Conservation (phyloP, 345 rosid genomes). For the Odontarrhena argentea region DNA sequence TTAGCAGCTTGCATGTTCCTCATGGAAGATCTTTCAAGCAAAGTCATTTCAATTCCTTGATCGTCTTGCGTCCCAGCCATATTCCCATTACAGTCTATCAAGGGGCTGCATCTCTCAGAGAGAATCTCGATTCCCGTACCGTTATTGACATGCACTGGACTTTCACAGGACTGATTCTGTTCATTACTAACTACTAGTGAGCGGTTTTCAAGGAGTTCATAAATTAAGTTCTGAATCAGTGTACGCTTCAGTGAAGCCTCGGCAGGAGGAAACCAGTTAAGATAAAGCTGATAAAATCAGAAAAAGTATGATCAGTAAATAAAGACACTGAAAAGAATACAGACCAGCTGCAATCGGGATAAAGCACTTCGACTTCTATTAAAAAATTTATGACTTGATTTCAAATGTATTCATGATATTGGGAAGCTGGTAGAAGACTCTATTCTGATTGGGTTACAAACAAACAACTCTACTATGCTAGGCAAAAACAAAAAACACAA, state of each 20-base stretch:
- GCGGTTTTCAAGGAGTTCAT: slow-evolving; percentile 63
- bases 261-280: slow-evolving; percentile 81
- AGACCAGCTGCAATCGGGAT: slow-evolving; percentile 16
- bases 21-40: slow-evolving; percentile 62
- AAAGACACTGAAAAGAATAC: slow-evolving; percentile 25
- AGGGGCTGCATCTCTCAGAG: slow-evolving; percentile 47
- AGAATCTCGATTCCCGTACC: slow-evolving; percentile 47
- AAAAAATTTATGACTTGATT: slow-evolving; percentile 2
- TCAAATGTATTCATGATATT: slow-evolving; percentile 13
- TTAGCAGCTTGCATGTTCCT: slow-evolving; percentile 55
- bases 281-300: slow-evolving; percentile 62
- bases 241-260: slow-evolving; percentile 95
- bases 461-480: slow-evolving; percentile 12
- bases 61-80: slow-evolving; percentile 49
- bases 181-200: slow-evolving; percentile 47
- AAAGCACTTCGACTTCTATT: background rate
- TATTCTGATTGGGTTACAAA: background rate
- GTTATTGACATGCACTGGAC: slow-evolving; percentile 35
- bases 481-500: slow-evolving; percentile 18
- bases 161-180: slow-evolving; percentile 46
- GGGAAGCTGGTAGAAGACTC: slow-evolving; percentile 14
- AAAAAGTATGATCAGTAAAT: slow-evolving; percentile 24
- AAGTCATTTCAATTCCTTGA: slow-evolving; percentile 74
- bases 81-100: slow-evolving; percentile 48
- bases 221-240: slow-evolving; percentile 73